A percentile compares a stretch with the other conserved stretches of the same genome.
Conservation (phyloP, 2,329 filamentous ascomycete genomes). For the Rachicladosporium sp. region DNA sequence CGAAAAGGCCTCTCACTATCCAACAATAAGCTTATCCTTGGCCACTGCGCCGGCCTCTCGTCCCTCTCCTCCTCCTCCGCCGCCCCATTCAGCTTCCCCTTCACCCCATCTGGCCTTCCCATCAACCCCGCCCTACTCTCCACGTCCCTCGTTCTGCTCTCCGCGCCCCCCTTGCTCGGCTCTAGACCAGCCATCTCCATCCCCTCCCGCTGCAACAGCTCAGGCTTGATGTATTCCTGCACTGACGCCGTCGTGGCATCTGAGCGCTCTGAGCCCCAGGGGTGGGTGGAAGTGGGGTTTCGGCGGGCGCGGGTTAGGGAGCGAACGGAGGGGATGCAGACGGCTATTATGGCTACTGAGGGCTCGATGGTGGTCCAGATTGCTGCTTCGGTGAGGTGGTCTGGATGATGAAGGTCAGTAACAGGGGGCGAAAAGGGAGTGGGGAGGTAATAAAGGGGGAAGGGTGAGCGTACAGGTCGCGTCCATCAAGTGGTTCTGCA, state of each 20-base stretch:
- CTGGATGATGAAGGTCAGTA: constrained; percentile 1
- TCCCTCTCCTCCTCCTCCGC: neutral
- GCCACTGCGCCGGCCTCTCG: constrained; percentile 1
- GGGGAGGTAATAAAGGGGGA: neutral
- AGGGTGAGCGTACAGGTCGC: constrained; percentile 9
- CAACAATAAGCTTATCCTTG: constrained; percentile 3
- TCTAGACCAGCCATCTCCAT: constrained; percentile 1
- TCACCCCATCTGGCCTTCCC: too few species aligned
- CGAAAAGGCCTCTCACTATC: constrained; percentile 5
- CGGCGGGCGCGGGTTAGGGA: constrained; percentile 2
- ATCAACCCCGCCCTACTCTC: too few species aligned
- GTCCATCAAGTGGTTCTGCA: constrained; percentile 1
- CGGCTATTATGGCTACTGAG: constrained; percentile 9
- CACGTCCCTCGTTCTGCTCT: too few species aligned
- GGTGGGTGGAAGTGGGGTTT: constrained; percentile 3
- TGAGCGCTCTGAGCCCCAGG: constrained; percentile 1
- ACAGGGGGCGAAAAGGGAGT: too few species aligned
- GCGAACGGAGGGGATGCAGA: constrained; percentile 8
- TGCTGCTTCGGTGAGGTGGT: constrained; percentile 6
- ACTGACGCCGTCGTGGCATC: constrained; percentile 2
- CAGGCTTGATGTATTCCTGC: constrained; percentile 3
- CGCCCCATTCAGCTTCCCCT: neutral
- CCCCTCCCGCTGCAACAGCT: neutral
- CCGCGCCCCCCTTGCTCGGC: too few species aligned
- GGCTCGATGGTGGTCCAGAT: constrained; percentile 12